Evolutionary conservation across 352 stramenopile genomes (phyloP), one percentile per base, ranked within the genome.

Genomic region (Globisporangium polare): DNA sequence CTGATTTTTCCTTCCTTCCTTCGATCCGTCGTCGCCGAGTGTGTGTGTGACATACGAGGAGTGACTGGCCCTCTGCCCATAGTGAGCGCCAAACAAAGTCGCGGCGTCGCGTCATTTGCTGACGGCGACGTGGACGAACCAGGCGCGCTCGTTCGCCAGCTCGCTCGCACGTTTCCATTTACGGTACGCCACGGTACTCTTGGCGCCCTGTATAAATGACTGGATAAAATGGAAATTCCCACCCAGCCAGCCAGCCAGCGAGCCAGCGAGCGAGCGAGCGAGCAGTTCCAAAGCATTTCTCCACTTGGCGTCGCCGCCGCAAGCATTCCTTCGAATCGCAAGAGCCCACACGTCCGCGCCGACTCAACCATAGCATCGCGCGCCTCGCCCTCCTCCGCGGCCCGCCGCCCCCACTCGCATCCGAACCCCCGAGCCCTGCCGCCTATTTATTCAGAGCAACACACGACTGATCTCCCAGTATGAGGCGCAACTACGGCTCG

Each of bases 401-500:
- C 18, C 54, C 41, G n/a, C 26, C 54, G n/a, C 20, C 15, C 26
- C 24, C 39, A 15, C 33, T 33, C 29, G 29, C 26, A n/a, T 39
- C 13, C 43, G 3, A 43, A 12, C 33, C 15, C 27, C 50, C 27
- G 27, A 26, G 27, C 13, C 17, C 27, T 1, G 26, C 49, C 39
- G 39, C 39, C 59, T 52, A 41, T 52, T 52, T 60, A 60, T 60
- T 60, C 4, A 22, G 15, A 46, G 20, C 9, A 26, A 9, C 27
- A 9, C 12, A 4, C 22, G 39, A 45, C 17, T 45, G 39, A n/a
- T 22, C 5, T 33, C 29, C 29, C 57, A 58, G 22, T 61, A 85
- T 85, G 75, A 69, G 75, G 53, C 75, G 75, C 45, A 85, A 85
- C 65, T 85, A 74, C 55, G 75, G 75, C 58, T 85, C 75, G 29